Conservation (phyloP, 768 basidiomycete genomes). For the Pulveroboletus sp. region DNA sequence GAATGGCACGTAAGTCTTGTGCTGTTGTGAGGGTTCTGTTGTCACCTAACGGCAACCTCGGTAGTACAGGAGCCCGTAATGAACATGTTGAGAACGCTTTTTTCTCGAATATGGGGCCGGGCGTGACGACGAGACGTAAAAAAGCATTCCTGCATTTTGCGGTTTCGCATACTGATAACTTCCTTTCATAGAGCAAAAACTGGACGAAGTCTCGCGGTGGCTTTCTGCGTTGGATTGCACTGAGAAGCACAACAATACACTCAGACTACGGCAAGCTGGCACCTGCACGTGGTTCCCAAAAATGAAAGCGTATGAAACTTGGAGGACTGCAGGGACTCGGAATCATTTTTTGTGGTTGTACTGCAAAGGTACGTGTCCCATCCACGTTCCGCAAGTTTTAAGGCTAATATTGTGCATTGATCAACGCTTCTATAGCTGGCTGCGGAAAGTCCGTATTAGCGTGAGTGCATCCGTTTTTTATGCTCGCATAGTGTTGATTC, state of each 20-base stretch:
- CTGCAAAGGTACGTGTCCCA: not conserved
- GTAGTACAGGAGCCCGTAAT: not conserved
- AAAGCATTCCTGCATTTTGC: not conserved
- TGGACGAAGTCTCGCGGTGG: constrained; percentile 1
- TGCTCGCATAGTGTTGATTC: not conserved
- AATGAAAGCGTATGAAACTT: not conserved
- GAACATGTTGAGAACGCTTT: not conserved
- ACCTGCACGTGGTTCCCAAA: not conserved
- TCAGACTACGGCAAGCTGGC: not conserved
- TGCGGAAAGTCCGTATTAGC: constrained; percentile 1
- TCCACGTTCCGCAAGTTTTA: not conserved
- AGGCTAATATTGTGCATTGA: not conserved
- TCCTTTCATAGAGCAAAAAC: not conserved
- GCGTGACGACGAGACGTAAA: no score
- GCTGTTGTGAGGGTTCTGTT: not conserved
- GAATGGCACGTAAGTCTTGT: not conserved
- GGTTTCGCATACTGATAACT: not conserved
- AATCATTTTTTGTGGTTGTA: constrained; percentile 1
- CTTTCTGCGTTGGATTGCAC: not conserved
- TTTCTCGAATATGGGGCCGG: no score
- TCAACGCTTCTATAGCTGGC: not conserved
- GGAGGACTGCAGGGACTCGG: not conserved
- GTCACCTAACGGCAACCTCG: not conserved
- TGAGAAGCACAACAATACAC: not conserved
- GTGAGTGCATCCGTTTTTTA: not conserved